Evolutionary conservation across 805 yeast genomes (phyloP), one percentile per base, ranked within the genome.

Genomic region (Candida odintsovae): DNA sequence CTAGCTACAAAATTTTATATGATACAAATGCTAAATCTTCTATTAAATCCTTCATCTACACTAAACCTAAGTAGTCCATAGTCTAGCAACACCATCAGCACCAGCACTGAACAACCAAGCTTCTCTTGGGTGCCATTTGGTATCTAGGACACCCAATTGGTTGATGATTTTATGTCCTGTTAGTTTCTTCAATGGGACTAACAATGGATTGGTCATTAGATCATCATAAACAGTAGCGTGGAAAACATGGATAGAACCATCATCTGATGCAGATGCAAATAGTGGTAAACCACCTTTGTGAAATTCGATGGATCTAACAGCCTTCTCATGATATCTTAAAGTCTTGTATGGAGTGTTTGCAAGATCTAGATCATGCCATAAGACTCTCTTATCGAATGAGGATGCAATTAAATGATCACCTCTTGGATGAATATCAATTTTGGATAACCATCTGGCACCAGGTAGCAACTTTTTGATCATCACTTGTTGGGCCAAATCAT

Each of bases 71-170:
- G 96, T 87, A 23, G 99, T 94, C 99, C 99, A 94, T 60, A 94
- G 71, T 61, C 96, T 82, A 6, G 97, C 98, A 38, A 89, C 81
- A 50, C 95, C 89, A 68, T 94, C 99, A 20, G 98, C 98, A 58
- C 98, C 99, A 11, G 96, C 88, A 63, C 94, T 83, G 66, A 94
- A 90, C 62, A 94, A 74, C 99, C 99, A 94, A 0, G 99, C 97
- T 69, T 94, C 98, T 58, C 83, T 82, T 54, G 98, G 98, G 74
- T 94, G 99, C 99, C 99, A 94, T 42, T 79, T 78, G 42, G 86
- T 78, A 61, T 82, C 85, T 61, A 94, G 73, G 15, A 94, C 95
- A 62, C 99, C 99, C 47, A 94, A 70, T 61, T 86, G 83, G 56
- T 79, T 78, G 19, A 80, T 71, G 41, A 89, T 76, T 64, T 84